Percentiles rank a stretch among this genome's conserved stretches.
Evolutionary conservation across 495 filamentous ascomycete species (phyloP).

Genomic region (Penicillium egyptiacum): DNA sequence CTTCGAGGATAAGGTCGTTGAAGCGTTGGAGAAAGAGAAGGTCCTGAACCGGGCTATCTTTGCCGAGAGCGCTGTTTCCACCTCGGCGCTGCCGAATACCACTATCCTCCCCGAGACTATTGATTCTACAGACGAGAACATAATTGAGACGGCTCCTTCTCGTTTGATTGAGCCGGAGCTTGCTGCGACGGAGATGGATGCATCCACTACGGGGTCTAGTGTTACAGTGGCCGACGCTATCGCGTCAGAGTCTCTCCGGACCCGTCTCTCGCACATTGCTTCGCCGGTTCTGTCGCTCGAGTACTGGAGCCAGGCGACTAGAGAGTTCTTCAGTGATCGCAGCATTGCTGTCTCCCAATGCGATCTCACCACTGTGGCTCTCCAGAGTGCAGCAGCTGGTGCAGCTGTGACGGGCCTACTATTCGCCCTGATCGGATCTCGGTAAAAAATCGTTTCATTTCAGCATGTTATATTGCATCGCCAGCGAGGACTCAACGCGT

Average conservation of each 20-base stretch:
- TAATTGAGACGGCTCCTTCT: slow-evolving; percentile 7
- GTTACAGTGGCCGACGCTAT: slow-evolving; percentile 4
- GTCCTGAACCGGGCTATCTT: slow-evolving; percentile 26
- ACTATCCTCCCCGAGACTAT: slow-evolving; percentile 13
- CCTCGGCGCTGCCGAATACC: slow-evolving; percentile 8
- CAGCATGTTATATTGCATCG: neutral
- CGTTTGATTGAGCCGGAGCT: neutral
- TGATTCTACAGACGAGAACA: slow-evolving; percentile 16
- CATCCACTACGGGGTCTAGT: neutral
- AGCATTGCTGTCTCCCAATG: slow-evolving; percentile 65
- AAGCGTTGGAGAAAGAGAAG: slow-evolving; percentile 76
- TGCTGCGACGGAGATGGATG: neutral
- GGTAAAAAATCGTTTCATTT: slow-evolving; percentile 27
- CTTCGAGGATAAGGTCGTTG: slow-evolving; percentile 26
- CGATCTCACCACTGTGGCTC: slow-evolving; percentile 68
- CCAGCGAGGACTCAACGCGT: neutral
- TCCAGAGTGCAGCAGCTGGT: slow-evolving; percentile 73
- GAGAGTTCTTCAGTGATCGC: slow-evolving; percentile 66
- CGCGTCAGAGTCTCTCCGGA: slow-evolving; percentile 24
- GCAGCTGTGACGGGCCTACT: slow-evolving; percentile 61
- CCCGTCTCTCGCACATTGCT: slow-evolving; percentile 26
- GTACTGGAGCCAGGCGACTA: slow-evolving; percentile 51
- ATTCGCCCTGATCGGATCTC: slow-evolving; percentile 56
- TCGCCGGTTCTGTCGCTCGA: slow-evolving; percentile 29
- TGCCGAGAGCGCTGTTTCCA: slow-evolving; percentile 24